Evolutionary conservation across 257 asterid species (phyloP).

Genomic region (Solanum chmielewskii): DNA sequence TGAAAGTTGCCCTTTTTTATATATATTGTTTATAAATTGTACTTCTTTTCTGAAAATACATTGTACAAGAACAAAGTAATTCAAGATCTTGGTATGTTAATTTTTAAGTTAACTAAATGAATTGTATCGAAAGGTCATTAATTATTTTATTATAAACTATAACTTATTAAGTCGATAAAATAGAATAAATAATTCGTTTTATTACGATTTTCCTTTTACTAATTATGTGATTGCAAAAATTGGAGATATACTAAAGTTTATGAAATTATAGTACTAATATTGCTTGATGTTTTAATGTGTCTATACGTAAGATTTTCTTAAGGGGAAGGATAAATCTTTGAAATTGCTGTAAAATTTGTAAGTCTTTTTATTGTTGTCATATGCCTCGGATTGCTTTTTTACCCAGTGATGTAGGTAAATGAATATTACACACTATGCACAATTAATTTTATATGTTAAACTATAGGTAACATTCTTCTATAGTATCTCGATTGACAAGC

Average conservation of each 20-base stretch:
- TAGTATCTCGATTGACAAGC: background rate
- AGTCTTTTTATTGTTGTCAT: background rate
- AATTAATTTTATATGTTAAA: background rate
- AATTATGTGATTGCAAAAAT: background rate
- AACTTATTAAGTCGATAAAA: background rate
- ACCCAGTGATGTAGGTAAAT: background rate
- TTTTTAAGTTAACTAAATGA: background rate
- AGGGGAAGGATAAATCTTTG: background rate
- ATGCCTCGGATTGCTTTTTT: background rate
- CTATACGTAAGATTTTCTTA: background rate
- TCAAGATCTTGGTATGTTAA: background rate
- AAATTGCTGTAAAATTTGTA: no score
- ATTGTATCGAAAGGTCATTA: background rate
- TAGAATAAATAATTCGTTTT: background rate
- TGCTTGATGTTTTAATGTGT: background rate
- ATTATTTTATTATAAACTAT: no score
- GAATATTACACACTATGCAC: background rate
- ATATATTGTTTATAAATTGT: background rate
- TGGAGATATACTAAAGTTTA: background rate
- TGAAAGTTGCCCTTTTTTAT: no score
- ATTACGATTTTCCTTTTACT: background rate
- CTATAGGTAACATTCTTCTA: background rate
- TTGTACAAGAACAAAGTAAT: background rate
- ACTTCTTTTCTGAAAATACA: background rate
- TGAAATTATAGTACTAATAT: background rate